Percentiles rank a stretch among this genome's conserved stretches.
Conservation (phyloP, 2,329 filamentous ascomycete species). For the Ophiocordyceps camponoti-rufipedis region DNA sequence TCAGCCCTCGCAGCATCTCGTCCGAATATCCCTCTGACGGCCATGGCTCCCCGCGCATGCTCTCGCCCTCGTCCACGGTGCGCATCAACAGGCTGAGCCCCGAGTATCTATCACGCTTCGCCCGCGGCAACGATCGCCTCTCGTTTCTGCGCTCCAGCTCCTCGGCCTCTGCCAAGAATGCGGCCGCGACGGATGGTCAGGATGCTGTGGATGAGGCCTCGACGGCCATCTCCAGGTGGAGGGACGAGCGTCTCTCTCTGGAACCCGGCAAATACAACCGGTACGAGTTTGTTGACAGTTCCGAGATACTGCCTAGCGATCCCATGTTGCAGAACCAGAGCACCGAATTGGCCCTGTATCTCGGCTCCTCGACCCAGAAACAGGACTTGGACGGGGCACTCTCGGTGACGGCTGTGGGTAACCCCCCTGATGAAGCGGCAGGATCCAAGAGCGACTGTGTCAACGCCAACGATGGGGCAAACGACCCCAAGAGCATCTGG, state of each 20-base stretch:
- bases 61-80: conserved; percentile 11
- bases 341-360: neutral
- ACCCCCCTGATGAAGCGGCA: neutral
- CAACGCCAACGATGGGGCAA: too few species aligned
- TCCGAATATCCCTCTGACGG: conserved; percentile 12
- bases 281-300: conserved; percentile 10
- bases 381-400: too few species aligned
- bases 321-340: conserved; percentile 5
- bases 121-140: conserved; percentile 10
- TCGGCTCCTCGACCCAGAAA: neutral
- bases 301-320: conserved; percentile 8
- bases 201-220: conserved; percentile 9
- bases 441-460: too few species aligned
- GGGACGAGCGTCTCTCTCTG: conserved; percentile 6
- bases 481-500: neutral
- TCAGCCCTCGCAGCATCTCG: conserved; percentile 9
- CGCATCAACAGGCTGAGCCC: conserved; percentile 8
- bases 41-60: conserved; percentile 5
- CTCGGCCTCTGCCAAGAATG: conserved; percentile 4
- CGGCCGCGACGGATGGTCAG: conserved; percentile 4
- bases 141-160: conserved; percentile 13
- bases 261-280: conserved; percentile 7
- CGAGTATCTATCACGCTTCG: conserved; percentile 12
- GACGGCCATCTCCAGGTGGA: conserved; percentile 9
- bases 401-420: neutral